Base-by-base conservation (phyloP, 495 filamentous ascomycete species). In the Annulohypoxylon nitens region DNA sequence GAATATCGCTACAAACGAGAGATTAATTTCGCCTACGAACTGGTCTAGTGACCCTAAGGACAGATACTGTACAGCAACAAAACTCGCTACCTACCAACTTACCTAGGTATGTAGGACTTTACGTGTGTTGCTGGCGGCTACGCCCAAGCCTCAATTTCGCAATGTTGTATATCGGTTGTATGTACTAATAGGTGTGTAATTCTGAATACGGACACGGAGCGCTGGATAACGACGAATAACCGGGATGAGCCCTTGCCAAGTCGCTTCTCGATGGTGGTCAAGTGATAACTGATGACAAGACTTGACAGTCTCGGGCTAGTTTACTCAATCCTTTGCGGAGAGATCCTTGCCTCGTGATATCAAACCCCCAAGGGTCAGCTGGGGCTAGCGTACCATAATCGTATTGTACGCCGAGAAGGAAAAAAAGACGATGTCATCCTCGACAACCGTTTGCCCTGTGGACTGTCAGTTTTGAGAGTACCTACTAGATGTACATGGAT, bases 171-270 rank as follows among this genome's bases (percentile, higher is more conserved):
- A 25, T 47, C 43, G 47, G 65, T 67, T 51, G 45, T 63, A 66
- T 51, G 43, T 59, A 74, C 30, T 30, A 30, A 30, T 30, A 30
- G 30, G 30, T 63, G 69, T 51, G 43, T 59, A 74, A 69, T 66
- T 74, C 71, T 69, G 60, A 61, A 74, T 74, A 74, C 66, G 66
- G 66, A 65, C 62, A 70, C 71, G 66, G 66, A 73, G 61, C 37
- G 18, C 70, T 43, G 34, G 50, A 47, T 26, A 61, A 54, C 45
- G 59, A 64, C 61, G 61, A 61, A 55, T 51, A 66, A 53, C 61
- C 61, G 48, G 64, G 71, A 62, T 66, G 43, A 18, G 36, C 26
- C 54, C 67, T 68, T 64, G 62, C 53, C 58, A 47, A 47, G 43
- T 47, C 16, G 43, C 48, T n/a, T 51, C 20, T 33, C 25, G 25